Evolutionary conservation across 1,139 yeast species (phyloP).

Genomic region (Sugiyamaella sp.): DNA sequence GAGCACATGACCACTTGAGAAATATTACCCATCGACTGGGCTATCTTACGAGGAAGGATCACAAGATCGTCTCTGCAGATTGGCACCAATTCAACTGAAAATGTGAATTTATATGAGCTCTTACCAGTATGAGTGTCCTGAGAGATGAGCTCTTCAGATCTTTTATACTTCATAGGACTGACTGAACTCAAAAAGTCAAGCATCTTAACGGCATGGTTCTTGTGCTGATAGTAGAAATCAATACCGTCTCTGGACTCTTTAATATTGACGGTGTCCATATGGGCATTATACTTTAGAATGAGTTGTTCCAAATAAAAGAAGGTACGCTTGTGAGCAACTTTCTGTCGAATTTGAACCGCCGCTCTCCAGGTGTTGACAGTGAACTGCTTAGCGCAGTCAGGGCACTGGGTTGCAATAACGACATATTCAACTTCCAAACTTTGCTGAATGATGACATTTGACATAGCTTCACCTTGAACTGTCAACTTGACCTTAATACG

Average conservation of each 20-base stretch:
- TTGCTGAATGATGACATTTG: slow-evolving; percentile 91
- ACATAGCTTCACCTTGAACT: slow-evolving; percentile 95
- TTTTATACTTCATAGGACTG: slow-evolving; percentile 83
- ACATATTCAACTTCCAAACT: slow-evolving; percentile 93
- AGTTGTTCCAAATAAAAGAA: slow-evolving; percentile 93
- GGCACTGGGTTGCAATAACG: slow-evolving; percentile 95
- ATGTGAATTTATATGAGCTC: slow-evolving; percentile 86
- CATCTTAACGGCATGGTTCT: slow-evolving; percentile 92
- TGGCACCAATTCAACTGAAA: slow-evolving; percentile 94
- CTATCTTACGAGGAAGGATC: slow-evolving; percentile 81
- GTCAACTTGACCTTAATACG: slow-evolving; percentile 88
- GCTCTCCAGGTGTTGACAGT: slow-evolving; percentile 99
- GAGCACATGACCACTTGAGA: slow-evolving; percentile 83
- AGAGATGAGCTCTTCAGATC: slow-evolving; percentile 88
- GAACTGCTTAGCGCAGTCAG: slow-evolving; percentile 96
- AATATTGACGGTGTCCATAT: slow-evolving; percentile 89
- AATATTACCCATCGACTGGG: slow-evolving; percentile 82
- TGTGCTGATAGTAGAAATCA: slow-evolving; percentile 87
- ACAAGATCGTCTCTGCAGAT: slow-evolving; percentile 96
- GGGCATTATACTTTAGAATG: slow-evolving; percentile 91
- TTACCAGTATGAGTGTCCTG: slow-evolving; percentile 92
- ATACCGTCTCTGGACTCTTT: slow-evolving; percentile 93
- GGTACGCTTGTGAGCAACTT: slow-evolving; percentile 95
- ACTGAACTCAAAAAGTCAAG: slow-evolving; percentile 84
- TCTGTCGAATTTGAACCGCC: slow-evolving; percentile 94